Evolutionary conservation across 176 grass and related monocot species (phyloP).

Genomic region (Alopecurus myosuroides): DNA sequence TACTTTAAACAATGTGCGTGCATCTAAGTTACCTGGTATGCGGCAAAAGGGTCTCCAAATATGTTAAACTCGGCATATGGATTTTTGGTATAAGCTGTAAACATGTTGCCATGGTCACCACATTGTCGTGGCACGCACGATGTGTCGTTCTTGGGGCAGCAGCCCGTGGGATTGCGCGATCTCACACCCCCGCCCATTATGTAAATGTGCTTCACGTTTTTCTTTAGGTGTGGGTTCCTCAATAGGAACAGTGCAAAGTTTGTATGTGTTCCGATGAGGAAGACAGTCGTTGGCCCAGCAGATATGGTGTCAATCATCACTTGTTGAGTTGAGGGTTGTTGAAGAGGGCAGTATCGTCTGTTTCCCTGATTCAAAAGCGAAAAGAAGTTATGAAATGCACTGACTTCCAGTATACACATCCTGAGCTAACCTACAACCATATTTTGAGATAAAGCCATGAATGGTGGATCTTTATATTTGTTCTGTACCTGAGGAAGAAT

Average conservation of each 20-base stretch:
- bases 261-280: conserved; percentile 51
- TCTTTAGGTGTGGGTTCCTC: conserved; percentile 46
- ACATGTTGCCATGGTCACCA: conserved; percentile 61
- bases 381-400: background rate
- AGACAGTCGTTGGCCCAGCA: conserved; percentile 39
- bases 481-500: conserved; percentile 67
- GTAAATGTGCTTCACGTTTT: conserved; percentile 67
- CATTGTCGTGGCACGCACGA: conserved; percentile 50
- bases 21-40: conserved; percentile 49
- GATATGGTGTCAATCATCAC: conserved; percentile 58
- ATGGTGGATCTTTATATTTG: background rate
- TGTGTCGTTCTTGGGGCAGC: conserved; percentile 33
- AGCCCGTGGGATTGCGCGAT: conserved; percentile 63
- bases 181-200: conserved; percentile 67
- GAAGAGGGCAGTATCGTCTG: conserved; percentile 45
- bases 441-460: background rate
- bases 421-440: background rate
- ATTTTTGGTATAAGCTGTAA: conserved; percentile 47
- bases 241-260: conserved; percentile 65
- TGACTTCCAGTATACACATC: background rate
- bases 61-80: conserved; percentile 76
- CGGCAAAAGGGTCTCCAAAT: conserved; percentile 67
- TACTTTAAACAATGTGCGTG: background rate
- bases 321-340: conserved; percentile 45
- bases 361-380: conserved; percentile 40